Base-by-base conservation (phyloP, 331 rosid genomes). In the Quercus tomentella region DNA sequence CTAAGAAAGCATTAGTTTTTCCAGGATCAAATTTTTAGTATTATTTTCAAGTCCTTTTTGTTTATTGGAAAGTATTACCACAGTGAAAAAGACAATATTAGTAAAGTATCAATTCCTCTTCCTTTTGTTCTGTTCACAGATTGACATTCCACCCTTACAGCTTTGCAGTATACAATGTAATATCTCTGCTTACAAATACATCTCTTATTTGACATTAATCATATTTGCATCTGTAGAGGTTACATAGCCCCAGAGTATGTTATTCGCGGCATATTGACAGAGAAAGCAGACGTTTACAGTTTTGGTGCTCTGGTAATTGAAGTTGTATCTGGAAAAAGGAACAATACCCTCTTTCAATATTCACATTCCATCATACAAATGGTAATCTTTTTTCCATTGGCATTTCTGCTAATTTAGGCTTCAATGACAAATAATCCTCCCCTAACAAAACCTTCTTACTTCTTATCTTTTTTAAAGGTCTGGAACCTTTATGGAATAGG, bases 181-280 rank as follows among this genome's bases (percentile, higher is more conserved):
- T 49, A 57, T 28, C 16, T 73, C 5, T 31, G 30, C 56, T 55
- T 30, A 18, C 26, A 73, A 49, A 10, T 15, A 1, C 25, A 2
- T 72, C 66, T 20, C 26, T 28, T 58, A 58, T 30, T 41, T 10
- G 33, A 45, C 45, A 3, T 45, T 56, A 18, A 25, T 35, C 52
- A 21, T 3, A n/a, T 75, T 26, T 72, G 57, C 52, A 23, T 71
- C 4, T 54, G 43, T 65, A 92, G 97, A 37, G 97, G 97, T 70
- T 92, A 92, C 33, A 90, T 92, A 91, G 97, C 97, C 86, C 97
- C 97, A 0, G 97, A 92, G 52, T 92, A 92, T 72, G 74, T 83
- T 4, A 79, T 86, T 83, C 87, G 66, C 4, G 97, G 97, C n/a
- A 89, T 84, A 76, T 81, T 92, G 75, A 73, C 91, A 0, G 95